phyloP scores from a whole-genome alignment of 352 stramenopile species.

The Phytophthora crassamura region DNA sequence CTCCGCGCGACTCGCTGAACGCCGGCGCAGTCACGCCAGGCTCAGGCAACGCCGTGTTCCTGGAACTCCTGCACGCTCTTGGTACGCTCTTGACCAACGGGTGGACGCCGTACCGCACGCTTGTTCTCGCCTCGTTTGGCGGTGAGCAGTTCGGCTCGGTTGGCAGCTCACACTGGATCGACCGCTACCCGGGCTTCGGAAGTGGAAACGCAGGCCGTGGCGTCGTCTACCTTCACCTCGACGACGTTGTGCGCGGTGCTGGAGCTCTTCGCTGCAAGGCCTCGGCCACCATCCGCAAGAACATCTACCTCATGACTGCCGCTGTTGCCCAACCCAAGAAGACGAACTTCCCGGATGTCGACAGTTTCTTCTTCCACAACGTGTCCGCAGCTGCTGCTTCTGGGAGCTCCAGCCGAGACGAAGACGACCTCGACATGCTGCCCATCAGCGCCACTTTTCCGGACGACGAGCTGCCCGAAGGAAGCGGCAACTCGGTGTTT shows the following conservation, averaged over 20 bases:
- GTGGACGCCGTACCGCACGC: conserved; percentile 79
- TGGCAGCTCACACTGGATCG: conserved; percentile 86
- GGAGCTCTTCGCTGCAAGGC: conserved; percentile 73
- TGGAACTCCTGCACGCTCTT: conserved; percentile 70
- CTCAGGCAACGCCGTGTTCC: conserved; percentile 81
- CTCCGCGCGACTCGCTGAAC: conserved; percentile 72
- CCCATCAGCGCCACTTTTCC: conserved; percentile 75
- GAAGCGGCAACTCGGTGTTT: conserved; percentile 68
- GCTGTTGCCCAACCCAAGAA: conserved; percentile 73
- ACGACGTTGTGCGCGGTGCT: conserved; percentile 72
- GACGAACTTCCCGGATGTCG: conserved; percentile 44
- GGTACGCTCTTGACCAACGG: conserved; percentile 68
- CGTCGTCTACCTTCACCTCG: conserved; percentile 79
- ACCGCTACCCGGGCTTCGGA: conserved; percentile 57
- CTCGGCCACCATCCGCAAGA: conserved; percentile 75
- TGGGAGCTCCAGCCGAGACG: conserved; percentile 39
- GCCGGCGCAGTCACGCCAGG: conserved; percentile 67
- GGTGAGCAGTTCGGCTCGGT: conserved; percentile 83
- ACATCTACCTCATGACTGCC: conserved; percentile 76
- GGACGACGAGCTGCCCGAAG: conserved; percentile 67
- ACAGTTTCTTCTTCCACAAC: conserved; percentile 57
- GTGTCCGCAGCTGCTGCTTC: conserved; percentile 14
- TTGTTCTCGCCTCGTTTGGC: conserved; percentile 81
- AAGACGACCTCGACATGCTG: conserved; percentile 47
- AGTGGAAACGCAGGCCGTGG: conserved; percentile 65